Conservation (phyloP, 441 rosid genomes). For the Gossypium schwendimanii region DNA sequence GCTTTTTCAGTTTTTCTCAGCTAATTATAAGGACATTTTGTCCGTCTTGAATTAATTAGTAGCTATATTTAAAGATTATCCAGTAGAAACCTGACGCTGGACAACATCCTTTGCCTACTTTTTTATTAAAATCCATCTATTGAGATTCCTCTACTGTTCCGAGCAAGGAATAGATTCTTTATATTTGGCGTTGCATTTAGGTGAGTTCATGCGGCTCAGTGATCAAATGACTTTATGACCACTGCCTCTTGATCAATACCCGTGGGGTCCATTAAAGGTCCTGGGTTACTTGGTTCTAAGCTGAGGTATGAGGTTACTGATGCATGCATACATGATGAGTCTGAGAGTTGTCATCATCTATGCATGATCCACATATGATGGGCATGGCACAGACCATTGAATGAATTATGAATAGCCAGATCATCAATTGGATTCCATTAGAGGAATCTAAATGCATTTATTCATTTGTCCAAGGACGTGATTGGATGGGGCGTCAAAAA, state of each 20-base stretch:
- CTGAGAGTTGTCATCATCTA: conserved; percentile 3
- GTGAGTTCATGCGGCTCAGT: conserved; percentile 4
- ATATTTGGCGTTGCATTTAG: conserved; percentile 11
- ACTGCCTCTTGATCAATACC: background rate
- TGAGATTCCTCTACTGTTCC: background rate
- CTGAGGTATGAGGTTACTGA: conserved; percentile 18
- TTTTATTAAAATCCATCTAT: background rate
- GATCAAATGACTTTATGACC: background rate
- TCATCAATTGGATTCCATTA: background rate
- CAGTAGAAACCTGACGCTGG: background rate
- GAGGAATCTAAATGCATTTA: background rate
- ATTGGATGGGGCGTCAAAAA: background rate
- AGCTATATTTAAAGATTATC: background rate
- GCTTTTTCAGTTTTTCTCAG: conserved; percentile 17
- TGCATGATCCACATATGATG: background rate
- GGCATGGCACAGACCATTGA: background rate
- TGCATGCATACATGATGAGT: background rate
- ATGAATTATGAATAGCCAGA: background rate
- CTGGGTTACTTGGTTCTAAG: background rate
- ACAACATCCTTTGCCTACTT: background rate
- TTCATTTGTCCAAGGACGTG: background rate
- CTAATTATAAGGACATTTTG: conserved; percentile 17
- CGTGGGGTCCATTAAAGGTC: background rate
- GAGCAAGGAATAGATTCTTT: background rate
- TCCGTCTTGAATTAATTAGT: background rate